phyloP scores from a whole-genome alignment of 2,329 filamentous ascomycete genomes.

The Venturia nashicola region DNA sequence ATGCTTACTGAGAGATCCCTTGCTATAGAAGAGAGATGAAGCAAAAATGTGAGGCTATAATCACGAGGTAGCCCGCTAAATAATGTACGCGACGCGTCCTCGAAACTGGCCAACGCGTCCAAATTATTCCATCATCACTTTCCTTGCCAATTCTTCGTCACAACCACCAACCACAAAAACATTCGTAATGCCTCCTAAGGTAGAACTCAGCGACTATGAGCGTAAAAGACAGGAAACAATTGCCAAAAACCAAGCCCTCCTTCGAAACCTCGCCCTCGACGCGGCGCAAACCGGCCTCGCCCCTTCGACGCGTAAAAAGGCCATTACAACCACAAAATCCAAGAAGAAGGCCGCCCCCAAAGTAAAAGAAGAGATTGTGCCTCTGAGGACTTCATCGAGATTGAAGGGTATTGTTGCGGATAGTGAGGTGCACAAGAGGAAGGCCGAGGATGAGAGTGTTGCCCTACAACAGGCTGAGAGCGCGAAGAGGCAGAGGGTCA shows the following conservation, averaged over 20 bases:
- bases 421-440: conserved; percentile 55
- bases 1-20: no score
- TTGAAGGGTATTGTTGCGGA: conserved; percentile 52
- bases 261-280: conserved; percentile 62
- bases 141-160: background rate
- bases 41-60: background rate
- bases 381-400: conserved; percentile 49
- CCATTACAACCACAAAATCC: conserved; percentile 34
- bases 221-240: conserved; percentile 76
- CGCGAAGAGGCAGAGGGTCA: conserved; percentile 52
- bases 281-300: conserved; percentile 59
- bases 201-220: conserved; percentile 66
- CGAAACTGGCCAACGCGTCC: background rate
- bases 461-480: conserved; percentile 44
- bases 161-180: background rate
- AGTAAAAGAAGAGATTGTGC: conserved; percentile 47
- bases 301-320: conserved; percentile 36
- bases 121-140: background rate
- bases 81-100: background rate
- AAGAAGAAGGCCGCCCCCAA: conserved; percentile 26
- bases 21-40: no score
- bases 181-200: background rate
- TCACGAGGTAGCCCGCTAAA: background rate
- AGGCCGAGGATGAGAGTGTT: conserved; percentile 52
- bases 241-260: conserved; percentile 67